Conservation (phyloP, 2,329 filamentous ascomycete genomes). For the Talaromyces amestolkiae region DNA sequence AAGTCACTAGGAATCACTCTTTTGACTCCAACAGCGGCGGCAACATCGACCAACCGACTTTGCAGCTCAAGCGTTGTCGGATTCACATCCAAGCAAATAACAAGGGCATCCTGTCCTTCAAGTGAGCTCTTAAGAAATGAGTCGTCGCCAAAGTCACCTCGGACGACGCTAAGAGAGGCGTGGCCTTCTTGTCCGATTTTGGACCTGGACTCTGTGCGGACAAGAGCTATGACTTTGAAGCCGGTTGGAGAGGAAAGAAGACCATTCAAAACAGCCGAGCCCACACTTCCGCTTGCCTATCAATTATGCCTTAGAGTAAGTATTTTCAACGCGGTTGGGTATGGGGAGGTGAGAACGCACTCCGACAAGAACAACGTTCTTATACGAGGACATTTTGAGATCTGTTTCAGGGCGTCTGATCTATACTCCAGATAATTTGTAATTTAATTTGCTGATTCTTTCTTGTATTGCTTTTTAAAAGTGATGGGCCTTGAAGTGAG, state of each 20-base stretch:
- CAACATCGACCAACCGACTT: slow-evolving; percentile 7
- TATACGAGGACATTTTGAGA: slow-evolving; percentile 9
- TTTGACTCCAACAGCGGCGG: slow-evolving; percentile 13
- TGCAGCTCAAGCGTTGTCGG: slow-evolving; percentile 9
- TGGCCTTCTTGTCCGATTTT: slow-evolving; percentile 8
- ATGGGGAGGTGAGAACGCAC: not conserved
- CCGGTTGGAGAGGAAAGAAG: slow-evolving; percentile 2
- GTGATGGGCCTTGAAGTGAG: not conserved
- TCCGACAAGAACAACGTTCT: slow-evolving; percentile 14
- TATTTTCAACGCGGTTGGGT: not conserved
- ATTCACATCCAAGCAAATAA: slow-evolving; percentile 1
- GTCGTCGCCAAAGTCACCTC: slow-evolving; percentile 8
- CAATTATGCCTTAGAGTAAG: not conserved
- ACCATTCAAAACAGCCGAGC: slow-evolving; percentile 8
- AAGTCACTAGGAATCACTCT: slow-evolving; percentile 18
- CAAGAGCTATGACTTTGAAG: slow-evolving; percentile 12
- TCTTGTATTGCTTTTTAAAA: not conserved
- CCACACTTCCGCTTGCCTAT: slow-evolving; percentile 16
- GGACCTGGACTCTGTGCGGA: slow-evolving; percentile 2
- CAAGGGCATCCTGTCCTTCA: slow-evolving; percentile 11
- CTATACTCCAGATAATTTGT: not conserved
- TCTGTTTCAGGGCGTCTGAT: not conserved
- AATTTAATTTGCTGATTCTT: not conserved
- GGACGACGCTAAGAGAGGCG: slow-evolving; percentile 7
- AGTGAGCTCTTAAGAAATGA: slow-evolving; percentile 7